phyloP scores from a whole-genome alignment of 306 rosid species.

The Inga leiocalycina region DNA sequence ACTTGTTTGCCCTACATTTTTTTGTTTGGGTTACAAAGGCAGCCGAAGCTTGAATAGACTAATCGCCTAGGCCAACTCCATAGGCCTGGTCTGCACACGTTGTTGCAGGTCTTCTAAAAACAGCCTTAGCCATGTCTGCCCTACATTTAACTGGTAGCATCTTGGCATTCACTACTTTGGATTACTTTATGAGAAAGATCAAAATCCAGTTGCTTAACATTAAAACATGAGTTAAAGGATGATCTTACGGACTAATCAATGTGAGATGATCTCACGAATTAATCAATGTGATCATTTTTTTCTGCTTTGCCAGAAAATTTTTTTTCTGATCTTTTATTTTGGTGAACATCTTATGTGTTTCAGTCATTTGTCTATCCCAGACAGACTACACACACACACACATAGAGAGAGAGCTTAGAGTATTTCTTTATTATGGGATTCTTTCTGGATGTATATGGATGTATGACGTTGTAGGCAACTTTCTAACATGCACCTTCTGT shows the following conservation, averaged over 20 bases:
- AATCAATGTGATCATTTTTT: not conserved
- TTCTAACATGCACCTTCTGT: constrained; percentile 31
- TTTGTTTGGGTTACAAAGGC: no score
- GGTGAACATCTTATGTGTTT: not conserved
- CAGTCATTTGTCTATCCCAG: not conserved
- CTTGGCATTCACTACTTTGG: constrained; percentile 1
- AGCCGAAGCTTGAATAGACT: no score
- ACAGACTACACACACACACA: not conserved
- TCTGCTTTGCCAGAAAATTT: not conserved
- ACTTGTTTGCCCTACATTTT: constrained; percentile 4
- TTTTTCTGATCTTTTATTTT: not conserved
- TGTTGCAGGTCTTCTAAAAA: no score
- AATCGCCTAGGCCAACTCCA: no score
- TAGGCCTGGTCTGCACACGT: no score
- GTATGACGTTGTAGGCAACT: constrained; percentile 31
- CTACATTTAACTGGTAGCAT: not conserved
- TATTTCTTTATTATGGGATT: not conserved
- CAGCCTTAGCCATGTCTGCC: not conserved
- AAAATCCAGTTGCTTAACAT: not conserved
- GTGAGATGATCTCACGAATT: constrained; percentile 10
- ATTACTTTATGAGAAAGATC: not conserved
- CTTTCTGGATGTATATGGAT: not conserved
- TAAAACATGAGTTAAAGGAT: not conserved
- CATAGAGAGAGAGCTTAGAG: not conserved
- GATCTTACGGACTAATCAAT: not conserved